A percentile compares a stretch with the other conserved stretches of the same genome.
Evolutionary conservation across 345 rosid genomes (phyloP).

Genomic region (Camelina hispida): DNA sequence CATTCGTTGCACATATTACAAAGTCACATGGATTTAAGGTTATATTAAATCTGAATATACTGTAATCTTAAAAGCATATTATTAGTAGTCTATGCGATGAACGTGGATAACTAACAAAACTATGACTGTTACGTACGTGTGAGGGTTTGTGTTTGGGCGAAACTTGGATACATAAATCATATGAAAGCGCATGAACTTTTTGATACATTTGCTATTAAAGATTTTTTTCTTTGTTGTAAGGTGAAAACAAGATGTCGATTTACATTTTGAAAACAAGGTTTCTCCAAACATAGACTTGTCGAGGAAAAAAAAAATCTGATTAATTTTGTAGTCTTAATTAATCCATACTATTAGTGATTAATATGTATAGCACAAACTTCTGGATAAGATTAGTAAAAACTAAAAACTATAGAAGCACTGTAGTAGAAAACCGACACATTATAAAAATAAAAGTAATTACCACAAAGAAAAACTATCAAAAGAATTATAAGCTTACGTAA

Average conservation of each 20-base stretch:
- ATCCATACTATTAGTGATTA: neutral
- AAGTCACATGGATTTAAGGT: conserved; percentile 10
- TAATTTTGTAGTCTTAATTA: neutral
- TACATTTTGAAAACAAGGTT: neutral
- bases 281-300: neutral
- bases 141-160: neutral
- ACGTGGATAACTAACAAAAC: neutral
- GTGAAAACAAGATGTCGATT: neutral
- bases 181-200: conserved; percentile 11
- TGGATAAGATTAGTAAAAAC: neutral
- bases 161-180: neutral
- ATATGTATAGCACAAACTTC: neutral
- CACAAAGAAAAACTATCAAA: neutral
- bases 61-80: conserved; percentile 4
- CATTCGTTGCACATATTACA: conserved; percentile 8
- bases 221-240: no score
- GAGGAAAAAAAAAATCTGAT: neutral
- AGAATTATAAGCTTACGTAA: neutral
- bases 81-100: neutral
- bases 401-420: no score
- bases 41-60: neutral
- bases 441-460: neutral
- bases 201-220: neutral
- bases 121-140: neutral
- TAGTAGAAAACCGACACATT: neutral